Evolutionary conservation across 495 filamentous ascomycete genomes (phyloP).

Genomic region (Amorphotheca resinae): DNA sequence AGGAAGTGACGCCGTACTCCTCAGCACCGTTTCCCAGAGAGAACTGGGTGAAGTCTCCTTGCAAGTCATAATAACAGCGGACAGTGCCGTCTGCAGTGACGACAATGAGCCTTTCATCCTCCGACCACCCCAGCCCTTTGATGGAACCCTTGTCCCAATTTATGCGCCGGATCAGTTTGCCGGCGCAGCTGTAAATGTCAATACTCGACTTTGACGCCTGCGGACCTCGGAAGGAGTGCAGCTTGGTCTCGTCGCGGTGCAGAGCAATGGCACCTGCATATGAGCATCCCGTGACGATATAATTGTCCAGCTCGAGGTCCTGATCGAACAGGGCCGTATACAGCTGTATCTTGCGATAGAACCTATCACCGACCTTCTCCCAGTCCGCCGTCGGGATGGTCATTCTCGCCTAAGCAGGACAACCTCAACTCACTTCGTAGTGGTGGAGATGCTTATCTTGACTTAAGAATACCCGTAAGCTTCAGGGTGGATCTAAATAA

Average conservation of each 20-base stretch:
- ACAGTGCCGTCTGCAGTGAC: conserved; percentile 85
- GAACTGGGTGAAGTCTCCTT: conserved; percentile 91
- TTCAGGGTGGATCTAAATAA: too few relatives aligned
- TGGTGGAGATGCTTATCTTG: too few relatives aligned
- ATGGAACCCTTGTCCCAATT: conserved; percentile 89
- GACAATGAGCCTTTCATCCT: conserved; percentile 85
- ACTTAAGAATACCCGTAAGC: too few relatives aligned
- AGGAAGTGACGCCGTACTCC: conserved; percentile 71
- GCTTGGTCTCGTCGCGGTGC: conserved; percentile 75
- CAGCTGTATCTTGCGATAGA: conserved; percentile 85
- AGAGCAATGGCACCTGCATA: conserved; percentile 88
- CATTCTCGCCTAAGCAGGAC: conserved; percentile 5
- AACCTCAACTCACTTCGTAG: conserved; percentile 12
- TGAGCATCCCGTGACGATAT: conserved; percentile 83
- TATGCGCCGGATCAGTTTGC: conserved; percentile 56
- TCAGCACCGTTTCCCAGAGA: conserved; percentile 86
- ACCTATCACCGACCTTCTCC: conserved; percentile 82
- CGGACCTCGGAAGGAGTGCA: conserved; percentile 61
- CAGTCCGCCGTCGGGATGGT: conserved; percentile 72
- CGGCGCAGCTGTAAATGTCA: conserved; percentile 87
- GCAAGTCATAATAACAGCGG: conserved; percentile 79
- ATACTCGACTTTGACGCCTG: conserved; percentile 70
- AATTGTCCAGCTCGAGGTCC: conserved; percentile 89
- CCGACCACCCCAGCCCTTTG: conserved; percentile 88
- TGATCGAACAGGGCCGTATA: conserved; percentile 88